Base-by-base conservation (phyloP, 768 basidiomycete genomes). In the Suillus hirtellus region DNA sequence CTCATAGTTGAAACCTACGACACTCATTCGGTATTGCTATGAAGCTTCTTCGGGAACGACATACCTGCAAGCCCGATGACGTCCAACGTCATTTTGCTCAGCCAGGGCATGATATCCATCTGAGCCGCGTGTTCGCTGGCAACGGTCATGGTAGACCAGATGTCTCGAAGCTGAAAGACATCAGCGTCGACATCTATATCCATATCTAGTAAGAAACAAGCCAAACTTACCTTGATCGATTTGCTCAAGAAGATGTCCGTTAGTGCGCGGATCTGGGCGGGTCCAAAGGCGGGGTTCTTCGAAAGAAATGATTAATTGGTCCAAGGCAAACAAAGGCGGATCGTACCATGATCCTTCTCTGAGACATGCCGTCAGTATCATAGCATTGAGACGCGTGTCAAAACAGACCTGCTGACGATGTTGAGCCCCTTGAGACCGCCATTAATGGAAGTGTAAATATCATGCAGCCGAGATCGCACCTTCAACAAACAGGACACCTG, bases 241-340 rank as follows among this genome's bases (percentile, higher is more conserved):
- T 88, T 89, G 2, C 81, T 79, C 4, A 86, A 66, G 64, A 89
- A 88, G 14, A 85, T 83, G 15, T 78, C 78, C 0, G 86, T 86
- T 14, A 89, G 68, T 49, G 82, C 83, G 2, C 87, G 78, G 44
- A 89, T 80, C 66, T 88, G 87, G 1, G 80, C 73, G 2, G 80
- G 78, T 1, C 88, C 86, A 66, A 90, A 90, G 0, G 87, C 87
- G 14, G 88, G 88, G 65, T 89, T 89, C 88, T 80, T 58, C 5
- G 4, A 49, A 10, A 42, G 47, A 17, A 15, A 14, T 11, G 2
- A 10, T 56, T 53, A 10, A 58, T n/a, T 62, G 46, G 62, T 46
- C 11, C 14, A 31, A 15, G 27, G 34, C 2, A 6, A 6, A 42
- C 4, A 42, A n/a, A 15, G 4, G 31, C 1, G 31, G 15, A 17